A percentile compares a stretch with the other conserved stretches of the same genome.
Evolutionary conservation across 768 basidiomycete genomes (phyloP).

Genomic region (Mycena alexandri): DNA sequence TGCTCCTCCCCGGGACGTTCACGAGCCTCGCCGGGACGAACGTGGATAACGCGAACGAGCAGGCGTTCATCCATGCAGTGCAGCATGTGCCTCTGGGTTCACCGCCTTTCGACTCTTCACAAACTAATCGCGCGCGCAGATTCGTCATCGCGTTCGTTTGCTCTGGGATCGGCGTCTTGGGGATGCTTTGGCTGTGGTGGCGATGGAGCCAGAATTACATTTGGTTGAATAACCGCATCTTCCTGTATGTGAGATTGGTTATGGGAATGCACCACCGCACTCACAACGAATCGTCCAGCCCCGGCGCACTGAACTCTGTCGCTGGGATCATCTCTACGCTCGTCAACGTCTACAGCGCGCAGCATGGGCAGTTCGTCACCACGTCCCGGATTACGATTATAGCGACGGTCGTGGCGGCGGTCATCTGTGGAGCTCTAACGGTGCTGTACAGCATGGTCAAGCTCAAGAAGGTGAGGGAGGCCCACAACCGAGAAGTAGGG

Average conservation of each 20-base stretch:
- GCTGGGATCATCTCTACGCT: conserved; percentile 52
- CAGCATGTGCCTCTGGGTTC: conserved; percentile 57
- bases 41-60: conserved; percentile 45
- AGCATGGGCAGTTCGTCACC: conserved; percentile 44
- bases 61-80: conserved; percentile 51
- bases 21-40: conserved; percentile 54
- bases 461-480: conserved; percentile 46
- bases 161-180: conserved; percentile 63
- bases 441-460: conserved; percentile 45
- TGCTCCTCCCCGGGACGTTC: conserved; percentile 76
- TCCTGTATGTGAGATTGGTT: conserved; percentile 55
- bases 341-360: conserved; percentile 48
- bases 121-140: conserved; percentile 43
- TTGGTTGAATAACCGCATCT: conserved; percentile 69
- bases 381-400: conserved; percentile 48
- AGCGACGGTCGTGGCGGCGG: conserved; percentile 43
- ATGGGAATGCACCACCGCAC: background rate
- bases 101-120: conserved; percentile 6
- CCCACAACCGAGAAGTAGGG: conserved; percentile 49
- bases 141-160: conserved; percentile 69
- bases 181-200: conserved; percentile 74
- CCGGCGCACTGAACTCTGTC: conserved; percentile 51
- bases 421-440: conserved; percentile 45
- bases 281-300: conserved; percentile 39
- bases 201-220: conserved; percentile 70